Percentiles rank a stretch among this genome's conserved stretches.
Evolutionary conservation across 1,284 basidiomycete species (phyloP).

Genomic region (Microbotryum lychnidis-dioicae): DNA sequence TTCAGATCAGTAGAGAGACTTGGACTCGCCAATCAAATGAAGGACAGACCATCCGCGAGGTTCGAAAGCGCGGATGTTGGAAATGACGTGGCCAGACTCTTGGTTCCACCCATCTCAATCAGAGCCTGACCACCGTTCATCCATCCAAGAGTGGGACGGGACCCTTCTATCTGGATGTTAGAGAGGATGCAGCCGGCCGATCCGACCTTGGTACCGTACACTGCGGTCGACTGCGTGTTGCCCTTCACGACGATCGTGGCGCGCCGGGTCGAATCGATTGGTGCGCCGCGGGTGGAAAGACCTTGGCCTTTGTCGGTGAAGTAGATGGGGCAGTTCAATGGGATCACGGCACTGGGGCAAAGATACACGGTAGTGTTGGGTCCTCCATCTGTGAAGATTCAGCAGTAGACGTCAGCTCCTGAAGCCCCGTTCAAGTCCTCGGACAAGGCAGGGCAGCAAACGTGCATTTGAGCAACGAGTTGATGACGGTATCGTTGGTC

Average conservation of each 20-base stretch:
- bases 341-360: constrained; percentile 38
- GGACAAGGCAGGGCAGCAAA: not conserved
- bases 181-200: constrained; percentile 17
- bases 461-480: constrained; percentile 21
- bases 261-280: constrained; percentile 40
- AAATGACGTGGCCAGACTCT: constrained; percentile 26
- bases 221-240: constrained; percentile 2
- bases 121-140: constrained; percentile 35
- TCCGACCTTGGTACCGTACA: constrained; percentile 7
- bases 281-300: constrained; percentile 44
- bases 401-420: not conserved
- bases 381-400: constrained; percentile 14
- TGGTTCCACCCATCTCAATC: constrained; percentile 41
- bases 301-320: constrained; percentile 46
- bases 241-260: not conserved
- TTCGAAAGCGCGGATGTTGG: constrained; percentile 12
- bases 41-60: constrained; percentile 1
- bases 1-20: too few species aligned
- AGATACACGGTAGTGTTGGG: constrained; percentile 43
- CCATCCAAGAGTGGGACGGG: constrained; percentile 33
- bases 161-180: constrained; percentile 40
- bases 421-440: not conserved
- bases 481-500: constrained; percentile 20
- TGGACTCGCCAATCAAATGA: not conserved
- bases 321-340: constrained; percentile 39